phyloP scores from a whole-genome alignment of 441 rosid genomes.

The Corymbia citriodora region DNA sequence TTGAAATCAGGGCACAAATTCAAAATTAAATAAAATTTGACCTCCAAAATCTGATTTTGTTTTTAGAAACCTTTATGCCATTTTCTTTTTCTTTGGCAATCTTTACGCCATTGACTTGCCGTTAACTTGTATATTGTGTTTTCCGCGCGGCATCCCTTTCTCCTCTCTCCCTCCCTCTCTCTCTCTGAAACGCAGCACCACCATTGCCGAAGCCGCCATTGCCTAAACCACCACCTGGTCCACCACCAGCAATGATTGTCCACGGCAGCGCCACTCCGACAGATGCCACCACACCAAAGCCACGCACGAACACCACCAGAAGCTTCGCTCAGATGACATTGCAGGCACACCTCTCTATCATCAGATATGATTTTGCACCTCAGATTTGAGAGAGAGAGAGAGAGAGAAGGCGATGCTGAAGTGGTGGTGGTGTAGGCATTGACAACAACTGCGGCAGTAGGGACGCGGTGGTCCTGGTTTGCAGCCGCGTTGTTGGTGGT shows the following conservation, averaged over 20 bases:
- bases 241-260: not conserved
- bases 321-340: not conserved
- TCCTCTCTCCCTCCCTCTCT: no score
- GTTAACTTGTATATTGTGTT: no score
- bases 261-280: not conserved
- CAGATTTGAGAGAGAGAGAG: no score
- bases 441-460: rapidly evolving
- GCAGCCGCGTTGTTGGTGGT: not conserved
- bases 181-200: not conserved
- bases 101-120: no score
- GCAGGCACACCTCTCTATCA: not conserved
- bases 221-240: not conserved
- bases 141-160: no score
- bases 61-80: no score
- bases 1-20: no score
- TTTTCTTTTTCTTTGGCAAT: no score
- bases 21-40: no score
- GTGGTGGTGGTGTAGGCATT: not conserved
- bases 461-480: not conserved
- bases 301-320: not conserved
- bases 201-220: not conserved
- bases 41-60: no score
- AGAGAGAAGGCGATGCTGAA: no score
- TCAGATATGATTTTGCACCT: no score
- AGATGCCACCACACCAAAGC: not conserved